Base-by-base conservation (phyloP, 208 protist genomes). In the Zelonia costaricensis region DNA sequence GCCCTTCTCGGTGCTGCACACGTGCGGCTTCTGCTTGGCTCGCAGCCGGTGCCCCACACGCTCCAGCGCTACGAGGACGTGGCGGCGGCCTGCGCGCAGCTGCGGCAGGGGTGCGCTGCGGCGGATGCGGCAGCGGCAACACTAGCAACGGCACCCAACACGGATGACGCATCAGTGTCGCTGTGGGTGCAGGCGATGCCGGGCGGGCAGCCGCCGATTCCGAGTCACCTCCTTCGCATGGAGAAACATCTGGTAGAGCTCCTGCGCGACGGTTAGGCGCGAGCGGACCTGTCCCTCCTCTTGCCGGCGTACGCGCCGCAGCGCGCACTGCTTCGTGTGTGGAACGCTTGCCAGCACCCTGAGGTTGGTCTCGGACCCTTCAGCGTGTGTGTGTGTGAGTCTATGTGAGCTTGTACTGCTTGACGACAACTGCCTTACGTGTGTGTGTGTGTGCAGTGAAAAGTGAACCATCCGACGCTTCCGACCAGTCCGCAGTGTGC, bases 141-240 rank as follows among this genome's bases (percentile, higher is more conserved):
- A n/a, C n/a, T n/a, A n/a, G n/a, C n/a, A n/a, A n/a, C n/a, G n/a
- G n/a, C n/a, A n/a, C n/a, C n/a, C n/a, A n/a, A n/a, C n/a, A n/a
- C n/a, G n/a, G n/a, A n/a, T n/a, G n/a, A n/a, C n/a, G n/a, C n/a
- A n/a, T n/a, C n/a, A n/a, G n/a, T n/a, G n/a, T n/a, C n/a, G n/a
- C n/a, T n/a, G n/a, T n/a, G n/a, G n/a, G n/a, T n/a, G 35, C 20
- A 31, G 3, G 1, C 22, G 12, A 36, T 7, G 16, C 12, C n/a
- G 20, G 15, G 23, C 33, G 38, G 36, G 20, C 35, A n/a, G 4
- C 52, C 42, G n/a, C 28, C 40, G 1, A 35, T 73, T 10, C 58
- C 66, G 0, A 73, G 58, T 22, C 66, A 44, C 33, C 13, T 73
- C 23, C 35, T 66, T 49, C 23, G 52, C 30, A 31, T 73, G 42